These are phyloP conservation scores for Aegilops bicornis DNA, from an alignment of 176 grass and related monocot genomes.

Conservation along the genomic window DNA sequence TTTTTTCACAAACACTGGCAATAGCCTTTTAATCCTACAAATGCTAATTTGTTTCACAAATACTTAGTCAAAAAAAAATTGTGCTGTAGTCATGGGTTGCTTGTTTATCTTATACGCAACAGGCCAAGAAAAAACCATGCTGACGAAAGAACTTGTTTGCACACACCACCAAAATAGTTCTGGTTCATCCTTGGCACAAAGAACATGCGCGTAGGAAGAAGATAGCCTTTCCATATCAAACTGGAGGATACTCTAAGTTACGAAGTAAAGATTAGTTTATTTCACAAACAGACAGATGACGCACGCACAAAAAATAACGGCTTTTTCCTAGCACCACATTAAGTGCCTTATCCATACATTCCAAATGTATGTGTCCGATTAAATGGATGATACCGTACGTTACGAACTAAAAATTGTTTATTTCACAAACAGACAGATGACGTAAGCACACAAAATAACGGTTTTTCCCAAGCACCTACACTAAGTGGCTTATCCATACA, in stretches of 20 bases:
- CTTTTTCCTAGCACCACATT: neutral
- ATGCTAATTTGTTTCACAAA: slow-evolving; percentile 1
- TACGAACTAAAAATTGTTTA: neutral
- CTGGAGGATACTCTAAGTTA: neutral
- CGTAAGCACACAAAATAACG: neutral
- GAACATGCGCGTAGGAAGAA: slow-evolving; percentile 2
- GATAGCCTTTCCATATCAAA: neutral
- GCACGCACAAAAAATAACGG: neutral
- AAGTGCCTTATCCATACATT: neutral
- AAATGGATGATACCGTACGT: neutral
- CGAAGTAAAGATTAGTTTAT: slow-evolving; percentile 8
- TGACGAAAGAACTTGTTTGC: neutral
- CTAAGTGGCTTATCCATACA: neutral
- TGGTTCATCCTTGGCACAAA: neutral
- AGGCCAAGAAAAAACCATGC: neutral
- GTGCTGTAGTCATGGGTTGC: slow-evolving; percentile 15
- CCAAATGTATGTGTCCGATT: neutral
- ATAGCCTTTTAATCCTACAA: neutral
- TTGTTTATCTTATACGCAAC: neutral
- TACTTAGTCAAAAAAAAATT: neutral
- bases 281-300: neutral
- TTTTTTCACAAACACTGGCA: neutral
- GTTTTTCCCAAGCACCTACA: neutral
- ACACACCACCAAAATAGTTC: neutral
- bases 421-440: neutral